Conservation (phyloP, 805 yeast genomes). For the Metschnikowia borealis region DNA sequence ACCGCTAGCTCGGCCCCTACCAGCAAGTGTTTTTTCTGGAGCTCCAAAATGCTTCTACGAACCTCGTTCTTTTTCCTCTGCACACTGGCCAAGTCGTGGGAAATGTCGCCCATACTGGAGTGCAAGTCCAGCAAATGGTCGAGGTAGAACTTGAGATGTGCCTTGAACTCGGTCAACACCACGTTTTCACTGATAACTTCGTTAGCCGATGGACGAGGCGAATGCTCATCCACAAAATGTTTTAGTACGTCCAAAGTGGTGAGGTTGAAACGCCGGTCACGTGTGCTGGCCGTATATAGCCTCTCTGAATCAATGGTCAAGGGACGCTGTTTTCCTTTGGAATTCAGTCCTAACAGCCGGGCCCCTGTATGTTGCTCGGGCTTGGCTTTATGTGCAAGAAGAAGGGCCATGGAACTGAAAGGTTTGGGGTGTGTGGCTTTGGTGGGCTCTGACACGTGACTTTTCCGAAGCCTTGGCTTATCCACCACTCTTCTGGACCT, state of each 20-base stretch:
- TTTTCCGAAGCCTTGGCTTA: slow-evolving; percentile 12
- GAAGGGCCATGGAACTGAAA: slow-evolving; percentile 10
- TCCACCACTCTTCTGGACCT: slow-evolving; percentile 14
- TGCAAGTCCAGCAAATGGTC: slow-evolving; percentile 32
- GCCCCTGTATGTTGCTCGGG: not conserved
- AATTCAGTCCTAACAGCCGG: slow-evolving; percentile 16
- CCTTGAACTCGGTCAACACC: slow-evolving; percentile 30
- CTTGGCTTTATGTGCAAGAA: slow-evolving; percentile 5
- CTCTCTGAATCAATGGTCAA: slow-evolving; percentile 28
- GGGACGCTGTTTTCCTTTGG: slow-evolving; percentile 26
- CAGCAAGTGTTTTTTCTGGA: slow-evolving; percentile 26
- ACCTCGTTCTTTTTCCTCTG: slow-evolving; percentile 32
- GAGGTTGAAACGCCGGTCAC: slow-evolving; percentile 25
- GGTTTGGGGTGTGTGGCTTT: slow-evolving; percentile 8
- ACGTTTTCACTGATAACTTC: slow-evolving; percentile 19
- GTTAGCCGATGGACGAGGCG: slow-evolving; percentile 19
- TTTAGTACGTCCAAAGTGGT: slow-evolving; percentile 37
- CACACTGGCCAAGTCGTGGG: slow-evolving; percentile 23
- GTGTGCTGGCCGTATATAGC: slow-evolving; percentile 18
- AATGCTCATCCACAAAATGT: slow-evolving; percentile 27
- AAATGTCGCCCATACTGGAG: slow-evolving; percentile 31
- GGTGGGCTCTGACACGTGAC: slow-evolving; percentile 2
- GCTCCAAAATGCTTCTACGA: slow-evolving; percentile 28
- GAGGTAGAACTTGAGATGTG: slow-evolving; percentile 26
- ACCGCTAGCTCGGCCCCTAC: slow-evolving; percentile 32